Conservation (phyloP, 208 protist species). For the Crithidia brevicula region DNA sequence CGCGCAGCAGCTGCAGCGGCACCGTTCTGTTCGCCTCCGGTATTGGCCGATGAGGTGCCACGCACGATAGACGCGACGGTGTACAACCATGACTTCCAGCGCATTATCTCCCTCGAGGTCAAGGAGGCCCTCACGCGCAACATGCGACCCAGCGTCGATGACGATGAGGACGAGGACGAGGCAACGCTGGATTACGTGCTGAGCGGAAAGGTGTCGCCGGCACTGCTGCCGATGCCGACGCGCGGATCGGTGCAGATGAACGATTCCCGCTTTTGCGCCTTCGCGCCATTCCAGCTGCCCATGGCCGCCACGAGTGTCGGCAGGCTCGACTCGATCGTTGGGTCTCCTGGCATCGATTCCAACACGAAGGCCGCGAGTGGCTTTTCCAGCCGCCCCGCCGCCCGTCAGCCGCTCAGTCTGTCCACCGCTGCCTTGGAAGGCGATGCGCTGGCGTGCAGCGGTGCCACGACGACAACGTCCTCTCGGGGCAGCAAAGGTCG, state of each 20-base stretch:
- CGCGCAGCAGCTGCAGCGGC: too few species aligned
- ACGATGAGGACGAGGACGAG: slow-evolving; percentile 34
- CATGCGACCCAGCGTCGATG: slow-evolving; percentile 35
- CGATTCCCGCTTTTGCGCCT: slow-evolving; percentile 17
- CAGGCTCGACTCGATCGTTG: slow-evolving; percentile 14
- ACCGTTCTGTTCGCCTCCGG: neutral
- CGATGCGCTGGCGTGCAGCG: neutral
- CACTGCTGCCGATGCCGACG: slow-evolving; percentile 13
- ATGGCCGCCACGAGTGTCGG: slow-evolving; percentile 15
- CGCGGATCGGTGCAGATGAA: neutral
- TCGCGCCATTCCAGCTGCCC: slow-evolving; percentile 18
- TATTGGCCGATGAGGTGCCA: neutral
- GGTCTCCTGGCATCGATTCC: neutral
- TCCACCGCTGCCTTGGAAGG: slow-evolving; percentile 9
- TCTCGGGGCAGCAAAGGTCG: neutral
- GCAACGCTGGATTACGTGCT: slow-evolving; percentile 20
- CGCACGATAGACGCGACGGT: slow-evolving; percentile 18
- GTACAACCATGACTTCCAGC: slow-evolving; percentile 53
- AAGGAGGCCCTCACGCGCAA: slow-evolving; percentile 37
- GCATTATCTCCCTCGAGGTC: slow-evolving; percentile 39
- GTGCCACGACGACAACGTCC: neutral
- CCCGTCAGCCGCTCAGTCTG: slow-evolving; percentile 6
- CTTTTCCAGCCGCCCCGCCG: neutral
- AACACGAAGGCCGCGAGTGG: neutral
- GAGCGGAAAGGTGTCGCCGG: neutral